phyloP scores from a whole-genome alignment of 2,329 filamentous ascomycete species.

The Aspergillus fructus region DNA sequence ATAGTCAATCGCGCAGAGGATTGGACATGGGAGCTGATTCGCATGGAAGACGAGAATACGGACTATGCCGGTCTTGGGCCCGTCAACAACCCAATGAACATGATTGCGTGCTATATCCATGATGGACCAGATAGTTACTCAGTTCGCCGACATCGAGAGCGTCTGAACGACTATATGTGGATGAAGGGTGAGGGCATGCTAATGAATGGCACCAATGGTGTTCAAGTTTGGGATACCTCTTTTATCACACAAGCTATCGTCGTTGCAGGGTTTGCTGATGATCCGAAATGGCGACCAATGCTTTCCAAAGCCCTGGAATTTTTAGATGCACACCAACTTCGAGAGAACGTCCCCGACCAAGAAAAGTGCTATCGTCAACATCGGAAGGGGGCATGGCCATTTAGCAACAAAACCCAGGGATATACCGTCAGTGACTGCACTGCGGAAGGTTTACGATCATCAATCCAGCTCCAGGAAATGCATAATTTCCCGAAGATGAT shows the following conservation, averaged over 20 bases:
- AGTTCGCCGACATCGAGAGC: constrained; percentile 74
- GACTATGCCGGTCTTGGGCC: constrained; percentile 83
- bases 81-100: constrained; percentile 87
- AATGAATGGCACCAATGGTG: constrained; percentile 95
- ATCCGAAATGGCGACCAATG: constrained; percentile 79
- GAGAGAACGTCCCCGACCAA: constrained; percentile 75
- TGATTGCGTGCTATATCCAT: constrained; percentile 78
- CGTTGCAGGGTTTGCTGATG: constrained; percentile 73
- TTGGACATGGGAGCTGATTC: constrained; percentile 78
- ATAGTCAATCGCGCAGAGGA: constrained; percentile 72
- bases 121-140: constrained; percentile 74
- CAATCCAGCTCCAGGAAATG: constrained; percentile 78
- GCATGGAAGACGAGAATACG: constrained; percentile 92
- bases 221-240: constrained; percentile 94
- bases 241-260: constrained; percentile 83
- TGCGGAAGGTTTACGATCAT: constrained; percentile 82
- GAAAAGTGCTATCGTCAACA: constrained; percentile 83
- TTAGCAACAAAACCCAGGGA: constrained; percentile 87
- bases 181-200: constrained; percentile 90
- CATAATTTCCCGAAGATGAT: constrained; percentile 73
- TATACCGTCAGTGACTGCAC: constrained; percentile 96
- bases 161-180: constrained; percentile 85
- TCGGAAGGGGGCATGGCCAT: constrained; percentile 92
- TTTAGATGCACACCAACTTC: constrained; percentile 86
- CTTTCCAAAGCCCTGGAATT: constrained; percentile 78